Percentiles rank a stretch among this genome's conserved stretches.
Conservation (phyloP, 768 basidiomycete species). For the Naematelia aurantialba region DNA sequence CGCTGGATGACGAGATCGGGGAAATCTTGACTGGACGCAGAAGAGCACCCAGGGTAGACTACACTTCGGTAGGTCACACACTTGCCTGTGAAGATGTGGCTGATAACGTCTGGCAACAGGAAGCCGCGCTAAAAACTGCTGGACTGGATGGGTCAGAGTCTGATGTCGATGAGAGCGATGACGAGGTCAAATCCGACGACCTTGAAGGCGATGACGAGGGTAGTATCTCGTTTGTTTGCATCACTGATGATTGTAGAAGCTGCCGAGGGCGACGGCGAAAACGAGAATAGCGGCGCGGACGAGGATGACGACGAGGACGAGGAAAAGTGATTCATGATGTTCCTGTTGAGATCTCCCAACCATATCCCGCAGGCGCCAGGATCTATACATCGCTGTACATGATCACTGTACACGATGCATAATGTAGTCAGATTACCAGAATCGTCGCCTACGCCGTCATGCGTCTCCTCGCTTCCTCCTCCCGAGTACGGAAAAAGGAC, state of each 20-base stretch:
- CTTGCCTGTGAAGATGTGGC: conserved; percentile 29
- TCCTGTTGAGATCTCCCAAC: background rate
- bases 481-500: conserved; percentile 77
- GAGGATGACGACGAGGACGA: conserved; percentile 22
- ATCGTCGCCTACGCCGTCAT: conserved; percentile 26
- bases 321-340: conserved; percentile 6
- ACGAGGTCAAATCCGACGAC: conserved; percentile 37
- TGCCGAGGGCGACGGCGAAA: conserved; percentile 5
- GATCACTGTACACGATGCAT: conserved; percentile 1
- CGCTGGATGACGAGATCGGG: conserved; percentile 27
- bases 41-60: conserved; percentile 50
- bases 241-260: background rate
- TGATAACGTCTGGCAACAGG: conserved; percentile 37
- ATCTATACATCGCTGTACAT: background rate
- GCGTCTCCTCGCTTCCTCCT: conserved; percentile 66
- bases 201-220: conserved; percentile 11
- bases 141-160: conserved; percentile 24
- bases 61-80: conserved; percentile 43
- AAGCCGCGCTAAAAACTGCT: conserved; percentile 25
- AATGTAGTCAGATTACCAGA: background rate
- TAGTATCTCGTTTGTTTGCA: background rate
- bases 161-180: conserved; percentile 55
- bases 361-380: background rate
- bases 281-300: too few relatives aligned
- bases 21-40: conserved; percentile 26